Evolutionary conservation across 371 early-diverging fungal genomes (phyloP), one percentile per base, ranked within the genome.

Genomic region (Mucor racemosus): DNA sequence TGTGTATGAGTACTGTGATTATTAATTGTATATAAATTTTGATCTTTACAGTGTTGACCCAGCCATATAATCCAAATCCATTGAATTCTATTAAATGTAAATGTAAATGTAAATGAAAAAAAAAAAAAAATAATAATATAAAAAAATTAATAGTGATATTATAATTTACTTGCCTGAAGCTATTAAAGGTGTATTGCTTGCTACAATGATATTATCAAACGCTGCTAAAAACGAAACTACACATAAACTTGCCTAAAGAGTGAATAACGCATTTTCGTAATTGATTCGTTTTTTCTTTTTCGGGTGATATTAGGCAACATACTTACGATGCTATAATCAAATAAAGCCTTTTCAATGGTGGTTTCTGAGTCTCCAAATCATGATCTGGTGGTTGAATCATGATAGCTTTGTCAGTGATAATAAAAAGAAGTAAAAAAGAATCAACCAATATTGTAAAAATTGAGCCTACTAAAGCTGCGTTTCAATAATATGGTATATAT

Each of bases 201-300:
- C 68, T 15, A 80, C 67, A 54, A 74, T 68, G 17, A 80, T 80
- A 44, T 80, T 80, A 46, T 80, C 80, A 67, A 76, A 80, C 0
- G 80, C 80, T 14, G 80, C 80, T 38, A 80, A 40, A 63, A 74
- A 77, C 42, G 77, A 77, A 34, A 80, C 69, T 17, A 72, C 63
- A 50, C 80, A 80, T 40, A 80, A 56, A 8, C 80, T 80, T 9
- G 26, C 21, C 26, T 40, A 41, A 34, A 14, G 15, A 55, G 15
- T 38, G 39, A 58, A 39, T 39, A n/a, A 17, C 13, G 13, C 4
- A 33, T 7, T 26, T 26, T 26, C 26, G 14, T 15, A 42, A 42
- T n/a, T n/a, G 14, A 42, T 15, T n/a, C 14, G n/a, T n/a, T 14
- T 15, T 42, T 36, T 57, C 8, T 35, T 13, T 58, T 21, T 21